A percentile compares a stretch with the other conserved stretches of the same genome.
phyloP scores from a whole-genome alignment of 805 yeast genomes.

The Wickerhamiella musiphila region DNA sequence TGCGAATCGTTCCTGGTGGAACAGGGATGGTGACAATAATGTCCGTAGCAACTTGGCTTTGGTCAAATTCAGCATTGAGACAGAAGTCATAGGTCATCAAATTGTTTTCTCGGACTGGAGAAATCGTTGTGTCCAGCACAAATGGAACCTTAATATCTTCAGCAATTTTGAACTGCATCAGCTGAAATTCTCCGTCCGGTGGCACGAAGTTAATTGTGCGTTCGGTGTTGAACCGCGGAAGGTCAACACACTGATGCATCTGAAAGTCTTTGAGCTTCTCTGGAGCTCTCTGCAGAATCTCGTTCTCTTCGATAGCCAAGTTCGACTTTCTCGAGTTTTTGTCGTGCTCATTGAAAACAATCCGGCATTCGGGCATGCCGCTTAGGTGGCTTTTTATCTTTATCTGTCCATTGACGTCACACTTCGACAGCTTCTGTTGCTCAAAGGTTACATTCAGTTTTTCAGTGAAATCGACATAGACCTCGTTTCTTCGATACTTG shows the following conservation, averaged over 20 bases:
- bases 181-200: conserved; percentile 75
- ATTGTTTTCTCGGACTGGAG: conserved; percentile 36
- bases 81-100: conserved; percentile 30
- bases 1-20: conserved; percentile 41
- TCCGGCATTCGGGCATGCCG: conserved; percentile 71
- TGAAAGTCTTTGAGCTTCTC: conserved; percentile 51
- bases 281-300: conserved; percentile 20
- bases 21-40: conserved; percentile 51
- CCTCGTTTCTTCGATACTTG: conserved; percentile 67
- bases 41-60: conserved; percentile 42
- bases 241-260: conserved; percentile 73
- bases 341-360: conserved; percentile 51
- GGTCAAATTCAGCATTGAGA: conserved; percentile 37
- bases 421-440: conserved; percentile 39
- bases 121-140: conserved; percentile 13
- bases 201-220: conserved; percentile 58
- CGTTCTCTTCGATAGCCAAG: conserved; percentile 14
- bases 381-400: conserved; percentile 52
- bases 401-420: conserved; percentile 64
- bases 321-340: conserved; percentile 12
- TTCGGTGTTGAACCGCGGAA: conserved; percentile 48
- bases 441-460: conserved; percentile 53
- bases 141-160: conserved; percentile 57
- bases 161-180: conserved; percentile 52
- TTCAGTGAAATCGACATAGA: conserved; percentile 60